Evolutionary conservation across 352 stramenopile genomes (phyloP), one percentile per base, ranked within the genome.

Genomic region (Globisporangium takayamanum): DNA sequence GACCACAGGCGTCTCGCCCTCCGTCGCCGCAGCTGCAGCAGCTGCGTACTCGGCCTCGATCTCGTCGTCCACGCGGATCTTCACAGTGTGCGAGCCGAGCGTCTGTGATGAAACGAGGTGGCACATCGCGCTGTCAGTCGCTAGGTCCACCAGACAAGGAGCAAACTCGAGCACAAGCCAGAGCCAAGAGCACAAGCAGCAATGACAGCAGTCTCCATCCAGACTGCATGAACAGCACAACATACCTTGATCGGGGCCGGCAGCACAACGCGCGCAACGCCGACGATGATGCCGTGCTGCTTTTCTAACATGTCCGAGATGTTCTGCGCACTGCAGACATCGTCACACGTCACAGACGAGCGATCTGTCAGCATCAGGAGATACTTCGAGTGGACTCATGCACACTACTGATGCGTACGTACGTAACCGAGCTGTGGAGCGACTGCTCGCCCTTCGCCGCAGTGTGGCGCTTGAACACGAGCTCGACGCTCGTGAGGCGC

Each of bases 221-320:
- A 16, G 20, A 22, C 41, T 20, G 41, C 41, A 46, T 46, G 12
- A 3, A n/a, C 12, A 47, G 14, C 41, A 15, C 3, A 5, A 49
- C 41, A 22, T 53, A 84, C 74, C 68, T 91, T 94, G 69, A 94
- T 86, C 22, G 80, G 79, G 7, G 71, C 69, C 12, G 81, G 73
- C 52, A 94, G 67, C 39, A 90, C 67, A 48, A 94, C 87, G 50
- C 84, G 81, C 5, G 84, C 84, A 20, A 90, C 72, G 46, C 84
- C 84, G 51, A 94, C 82, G 51, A 91, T 80, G 53, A 94, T 80
- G 44, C 76, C 80, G 62, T 87, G 68, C 68, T 94, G 80, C 69
- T 89, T 92, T 60, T 92, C 82, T 20, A 94, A 57, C 77, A 87
- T 89, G 55, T 94, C 82, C 51, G 80, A 89, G 57, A 94, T 92